Evolutionary conservation across 2,329 filamentous ascomycete species (phyloP).

Genomic region (Ceratocystis colombiana): DNA sequence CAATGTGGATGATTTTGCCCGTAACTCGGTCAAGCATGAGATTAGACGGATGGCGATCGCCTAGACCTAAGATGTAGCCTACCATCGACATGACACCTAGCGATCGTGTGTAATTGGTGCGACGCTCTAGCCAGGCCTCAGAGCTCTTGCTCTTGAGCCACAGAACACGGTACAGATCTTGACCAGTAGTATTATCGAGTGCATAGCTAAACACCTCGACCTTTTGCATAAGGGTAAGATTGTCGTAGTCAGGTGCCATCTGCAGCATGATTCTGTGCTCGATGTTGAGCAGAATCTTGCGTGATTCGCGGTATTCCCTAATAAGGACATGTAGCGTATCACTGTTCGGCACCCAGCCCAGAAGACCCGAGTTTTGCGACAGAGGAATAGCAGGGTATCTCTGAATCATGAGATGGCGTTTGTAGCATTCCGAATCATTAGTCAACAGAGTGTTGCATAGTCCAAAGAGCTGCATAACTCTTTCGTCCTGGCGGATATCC

Average conservation of each 20-base stretch:
- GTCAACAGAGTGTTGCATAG: conserved; percentile 91
- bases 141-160: conserved; percentile 99
- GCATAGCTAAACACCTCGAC: conserved; percentile 99
- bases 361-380: conserved; percentile 87
- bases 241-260: conserved; percentile 98
- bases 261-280: conserved; percentile 99
- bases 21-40: conserved; percentile 93
- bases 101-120: conserved; percentile 97
- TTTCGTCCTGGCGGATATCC: conserved; percentile 96
- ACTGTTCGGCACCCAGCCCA: conserved; percentile 95
- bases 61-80: conserved; percentile 95
- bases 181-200: conserved; percentile 96
- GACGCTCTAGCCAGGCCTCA: conserved; percentile 91
- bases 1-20: conserved; percentile 95
- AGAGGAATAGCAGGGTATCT: conserved; percentile 93
- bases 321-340: conserved; percentile 96
- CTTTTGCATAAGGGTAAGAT: conserved; percentile 98
- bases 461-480: conserved; percentile 98
- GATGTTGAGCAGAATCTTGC: conserved; percentile 96
- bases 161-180: conserved; percentile 92
- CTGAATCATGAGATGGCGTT: conserved; percentile 93
- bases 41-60: conserved; percentile 95
- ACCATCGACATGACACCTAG: conserved; percentile 99
- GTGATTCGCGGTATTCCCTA: conserved; percentile 89
- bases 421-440: conserved; percentile 92